Conservation (phyloP, 1,139 yeast species). For the Arxiozyma telluris region DNA sequence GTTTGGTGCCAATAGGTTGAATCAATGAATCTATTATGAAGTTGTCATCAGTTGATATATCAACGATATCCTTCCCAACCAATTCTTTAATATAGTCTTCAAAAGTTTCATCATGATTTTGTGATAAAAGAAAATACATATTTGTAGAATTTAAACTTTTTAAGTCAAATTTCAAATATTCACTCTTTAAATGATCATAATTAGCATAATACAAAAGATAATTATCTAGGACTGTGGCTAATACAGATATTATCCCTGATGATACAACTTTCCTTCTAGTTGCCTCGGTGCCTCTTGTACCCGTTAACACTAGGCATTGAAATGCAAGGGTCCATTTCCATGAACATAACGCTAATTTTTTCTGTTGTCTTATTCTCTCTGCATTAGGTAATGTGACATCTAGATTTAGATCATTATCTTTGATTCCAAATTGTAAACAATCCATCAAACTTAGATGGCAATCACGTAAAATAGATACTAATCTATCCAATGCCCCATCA, state of each 20-base stretch:
- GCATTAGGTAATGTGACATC: conserved; percentile 9
- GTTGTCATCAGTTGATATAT: conserved; percentile 10
- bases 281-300: conserved; percentile 85
- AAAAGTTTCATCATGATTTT: conserved; percentile 15
- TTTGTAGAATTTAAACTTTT: conserved; percentile 13
- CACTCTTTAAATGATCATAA: conserved; percentile 29
- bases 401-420: conserved; percentile 13
- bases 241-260: conserved; percentile 84
- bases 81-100: conserved; percentile 14
- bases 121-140: conserved; percentile 13
- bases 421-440: conserved; percentile 12
- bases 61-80: conserved; percentile 14
- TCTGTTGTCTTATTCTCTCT: conserved; percentile 25
- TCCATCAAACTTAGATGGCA: conserved; percentile 41
- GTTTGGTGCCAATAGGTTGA: conserved; percentile 11
- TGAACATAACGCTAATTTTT: conserved; percentile 49
- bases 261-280: conserved; percentile 80
- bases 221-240: conserved; percentile 87
- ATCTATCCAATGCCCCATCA: conserved; percentile 89
- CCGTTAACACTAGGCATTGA: conserved; percentile 83
- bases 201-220: conserved; percentile 40
- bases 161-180: conserved; percentile 18
- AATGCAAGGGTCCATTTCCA: conserved; percentile 97
- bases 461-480: conserved; percentile 77
- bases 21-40: conserved; percentile 5